These are phyloP conservation scores for Tetrastigma voinierianum DNA, from an alignment of 164 flowering plant species.

Conservation along the genomic window DNA sequence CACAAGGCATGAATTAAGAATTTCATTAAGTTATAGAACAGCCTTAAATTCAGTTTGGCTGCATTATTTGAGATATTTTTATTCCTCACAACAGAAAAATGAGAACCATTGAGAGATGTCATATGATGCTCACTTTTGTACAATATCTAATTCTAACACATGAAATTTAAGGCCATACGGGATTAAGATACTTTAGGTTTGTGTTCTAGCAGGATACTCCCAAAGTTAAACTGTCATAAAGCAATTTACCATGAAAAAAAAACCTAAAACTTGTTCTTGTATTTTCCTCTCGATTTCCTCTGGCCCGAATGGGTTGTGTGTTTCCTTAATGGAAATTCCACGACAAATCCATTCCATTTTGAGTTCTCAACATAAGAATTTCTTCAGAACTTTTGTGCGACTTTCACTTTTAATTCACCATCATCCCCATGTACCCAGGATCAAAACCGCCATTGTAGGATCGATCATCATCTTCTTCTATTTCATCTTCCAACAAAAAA, in stretches of 20 bases:
- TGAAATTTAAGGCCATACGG: too few relatives aligned
- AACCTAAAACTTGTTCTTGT: neutral
- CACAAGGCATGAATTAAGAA: too few relatives aligned
- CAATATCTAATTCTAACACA: too few relatives aligned
- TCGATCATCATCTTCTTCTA: constrained; percentile 36
- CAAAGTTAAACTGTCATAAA: neutral
- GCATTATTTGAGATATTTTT: too few relatives aligned
- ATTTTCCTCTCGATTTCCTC: constrained; percentile 51
- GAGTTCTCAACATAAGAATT: constrained; percentile 49
- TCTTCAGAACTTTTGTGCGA: constrained; percentile 61
- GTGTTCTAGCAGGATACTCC: too few relatives aligned
- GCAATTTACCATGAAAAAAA: neutral
- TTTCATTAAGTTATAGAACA: too few relatives aligned
- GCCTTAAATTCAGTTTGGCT: too few relatives aligned
- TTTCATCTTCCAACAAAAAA: constrained; percentile 45
- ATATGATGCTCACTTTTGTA: too few relatives aligned
- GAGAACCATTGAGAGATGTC: too few relatives aligned
- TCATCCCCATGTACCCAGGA: constrained; percentile 41
- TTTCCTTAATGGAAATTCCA: constrained; percentile 83
- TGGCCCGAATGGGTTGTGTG: constrained; percentile 55
- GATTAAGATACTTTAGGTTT: too few relatives aligned
- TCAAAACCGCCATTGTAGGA: constrained; percentile 41
- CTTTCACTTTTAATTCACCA: constrained; percentile 32
- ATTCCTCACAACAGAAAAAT: too few relatives aligned
- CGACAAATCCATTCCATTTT: constrained; percentile 78